Conservation (phyloP, 805 yeast species). For the Starmera dryadoides region DNA sequence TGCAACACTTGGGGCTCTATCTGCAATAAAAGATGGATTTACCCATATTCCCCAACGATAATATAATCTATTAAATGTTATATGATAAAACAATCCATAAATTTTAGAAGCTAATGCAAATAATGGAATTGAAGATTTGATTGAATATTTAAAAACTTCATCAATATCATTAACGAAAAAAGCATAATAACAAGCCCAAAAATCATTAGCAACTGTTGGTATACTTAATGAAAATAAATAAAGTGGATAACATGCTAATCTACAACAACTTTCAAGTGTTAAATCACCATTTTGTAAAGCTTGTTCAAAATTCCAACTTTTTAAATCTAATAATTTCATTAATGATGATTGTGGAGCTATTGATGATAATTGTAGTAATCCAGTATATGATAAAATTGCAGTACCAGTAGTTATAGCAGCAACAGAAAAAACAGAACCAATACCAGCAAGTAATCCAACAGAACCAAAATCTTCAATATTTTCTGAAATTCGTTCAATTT, state of each 20-base stretch:
- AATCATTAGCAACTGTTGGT: background rate
- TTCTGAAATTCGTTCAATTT: background rate
- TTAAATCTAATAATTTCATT: no score
- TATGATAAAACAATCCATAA: constrained; percentile 8
- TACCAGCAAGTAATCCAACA: background rate
- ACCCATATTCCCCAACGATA: constrained; percentile 23
- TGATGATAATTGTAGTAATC: no score
- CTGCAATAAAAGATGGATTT: constrained; percentile 14
- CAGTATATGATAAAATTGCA: background rate
- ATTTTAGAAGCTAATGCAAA: background rate
- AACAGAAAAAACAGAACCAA: background rate
- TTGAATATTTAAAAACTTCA: background rate
- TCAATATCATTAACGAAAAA: background rate
- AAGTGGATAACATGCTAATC: background rate
- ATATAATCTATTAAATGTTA: constrained; percentile 22
- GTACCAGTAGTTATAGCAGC: background rate
- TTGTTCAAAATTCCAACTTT: no score
- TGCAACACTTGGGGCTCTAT: no score
- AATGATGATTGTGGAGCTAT: background rate
- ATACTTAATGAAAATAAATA: background rate
- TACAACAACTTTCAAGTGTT: no score
- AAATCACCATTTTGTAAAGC: no score
- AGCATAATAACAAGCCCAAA: no score
- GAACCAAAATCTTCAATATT: background rate
- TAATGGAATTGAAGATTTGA: background rate